Conservation (phyloP, 495 filamentous ascomycete species). For the Penicillium samsonianum region DNA sequence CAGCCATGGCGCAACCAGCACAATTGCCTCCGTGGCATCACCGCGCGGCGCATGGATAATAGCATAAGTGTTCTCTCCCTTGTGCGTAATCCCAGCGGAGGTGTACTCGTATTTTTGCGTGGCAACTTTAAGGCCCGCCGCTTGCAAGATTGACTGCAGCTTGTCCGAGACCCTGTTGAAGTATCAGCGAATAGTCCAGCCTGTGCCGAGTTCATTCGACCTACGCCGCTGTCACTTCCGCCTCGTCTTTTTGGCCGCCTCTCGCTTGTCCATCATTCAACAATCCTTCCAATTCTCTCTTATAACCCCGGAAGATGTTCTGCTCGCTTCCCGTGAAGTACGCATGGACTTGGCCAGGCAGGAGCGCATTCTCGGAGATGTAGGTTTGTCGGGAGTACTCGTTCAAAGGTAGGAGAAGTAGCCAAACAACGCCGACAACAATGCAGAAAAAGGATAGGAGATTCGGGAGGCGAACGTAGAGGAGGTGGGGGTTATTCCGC, state of each 20-base stretch:
- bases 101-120: constrained; percentile 82
- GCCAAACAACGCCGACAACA: constrained; percentile 84
- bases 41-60: constrained; percentile 93
- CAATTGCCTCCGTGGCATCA: constrained; percentile 97
- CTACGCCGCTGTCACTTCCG: constrained; percentile 48
- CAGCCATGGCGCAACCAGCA: constrained; percentile 84
- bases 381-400: constrained; percentile 91
- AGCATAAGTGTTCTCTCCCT: constrained; percentile 90
- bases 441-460: constrained; percentile 80
- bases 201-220: constrained; percentile 16
- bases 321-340: constrained; percentile 97
- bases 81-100: constrained; percentile 67
- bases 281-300: constrained; percentile 69
- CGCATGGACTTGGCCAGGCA: constrained; percentile 95
- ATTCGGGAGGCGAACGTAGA: constrained; percentile 44
- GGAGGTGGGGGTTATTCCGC: constrained; percentile 45
- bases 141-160: constrained; percentile 71
- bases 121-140: constrained; percentile 79
- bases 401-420: constrained; percentile 89
- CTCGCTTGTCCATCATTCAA: constrained; percentile 24
- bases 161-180: constrained; percentile 61
- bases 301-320: constrained; percentile 90
- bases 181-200: constrained; percentile 12
- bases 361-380: constrained; percentile 94
- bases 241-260: constrained; percentile 22